phyloP scores from a whole-genome alignment of 2,329 filamentous ascomycete species.

The Chaetomium sp. region DNA sequence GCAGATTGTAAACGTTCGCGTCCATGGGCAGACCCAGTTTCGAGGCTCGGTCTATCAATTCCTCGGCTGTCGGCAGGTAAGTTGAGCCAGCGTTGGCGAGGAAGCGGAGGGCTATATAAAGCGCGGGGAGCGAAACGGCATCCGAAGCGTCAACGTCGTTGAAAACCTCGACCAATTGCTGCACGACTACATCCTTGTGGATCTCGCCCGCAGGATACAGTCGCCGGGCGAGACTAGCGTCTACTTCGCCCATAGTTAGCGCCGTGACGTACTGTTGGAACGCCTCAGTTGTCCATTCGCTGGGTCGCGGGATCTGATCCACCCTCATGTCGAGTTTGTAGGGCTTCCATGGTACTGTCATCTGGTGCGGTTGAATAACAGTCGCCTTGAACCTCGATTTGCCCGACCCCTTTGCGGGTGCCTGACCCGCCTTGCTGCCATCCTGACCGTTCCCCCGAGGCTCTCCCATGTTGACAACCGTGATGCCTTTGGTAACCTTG shows the following conservation, averaged over 20 bases:
- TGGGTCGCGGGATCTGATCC: conserved; percentile 45
- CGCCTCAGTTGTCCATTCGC: conserved; percentile 46
- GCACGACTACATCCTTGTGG: conserved; percentile 45
- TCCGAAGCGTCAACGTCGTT: conserved; percentile 40
- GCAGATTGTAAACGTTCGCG: conserved; percentile 51
- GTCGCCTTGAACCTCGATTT: neutral
- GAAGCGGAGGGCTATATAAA: conserved; percentile 50
- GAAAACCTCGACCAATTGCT: conserved; percentile 46
- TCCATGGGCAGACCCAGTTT: conserved; percentile 47
- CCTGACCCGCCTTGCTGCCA: neutral
- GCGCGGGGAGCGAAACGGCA: conserved; percentile 44
- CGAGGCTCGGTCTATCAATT: conserved; percentile 45
- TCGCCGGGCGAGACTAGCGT: conserved; percentile 38
- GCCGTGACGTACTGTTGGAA: conserved; percentile 48
- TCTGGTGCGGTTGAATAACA: neutral
- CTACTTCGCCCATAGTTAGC: conserved; percentile 45
- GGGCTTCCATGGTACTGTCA: neutral
- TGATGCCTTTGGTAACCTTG: conserved; percentile 27
- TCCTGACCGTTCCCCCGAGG: neutral
- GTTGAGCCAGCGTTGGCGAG: conserved; percentile 39
- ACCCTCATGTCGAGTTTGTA: conserved; percentile 38
- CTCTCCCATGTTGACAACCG: conserved; percentile 23
- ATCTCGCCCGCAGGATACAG: conserved; percentile 42
- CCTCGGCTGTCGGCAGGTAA: conserved; percentile 35
- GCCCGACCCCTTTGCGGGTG: neutral